Conservation (phyloP, 345 rosid genomes). For the Cardamine resedifolia region DNA sequence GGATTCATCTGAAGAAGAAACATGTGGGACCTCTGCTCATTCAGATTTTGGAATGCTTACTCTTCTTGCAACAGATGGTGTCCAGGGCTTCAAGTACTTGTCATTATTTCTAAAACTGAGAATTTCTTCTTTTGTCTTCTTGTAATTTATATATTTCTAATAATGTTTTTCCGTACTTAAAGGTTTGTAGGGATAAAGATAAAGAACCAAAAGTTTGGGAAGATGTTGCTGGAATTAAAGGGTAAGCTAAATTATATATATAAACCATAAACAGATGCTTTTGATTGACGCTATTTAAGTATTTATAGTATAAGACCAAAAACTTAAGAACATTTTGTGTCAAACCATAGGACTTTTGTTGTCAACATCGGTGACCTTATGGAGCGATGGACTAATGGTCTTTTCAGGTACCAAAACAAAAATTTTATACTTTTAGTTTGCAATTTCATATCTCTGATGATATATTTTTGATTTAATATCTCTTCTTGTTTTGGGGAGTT, state of each 20-base stretch:
- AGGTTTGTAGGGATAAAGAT: constrained; percentile 78
- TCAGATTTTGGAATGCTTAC: constrained; percentile 88
- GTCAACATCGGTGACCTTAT: constrained; percentile 79
- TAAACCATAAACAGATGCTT: background rate
- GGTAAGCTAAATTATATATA: constrained; percentile 48
- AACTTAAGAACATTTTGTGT: background rate
- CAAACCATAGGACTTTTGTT: constrained; percentile 59
- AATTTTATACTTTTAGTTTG: background rate
- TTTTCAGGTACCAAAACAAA: constrained; percentile 52
- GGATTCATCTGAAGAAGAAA: constrained; percentile 47
- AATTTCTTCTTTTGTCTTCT: background rate
- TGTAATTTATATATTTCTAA: constrained; percentile 4
- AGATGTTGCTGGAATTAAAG: constrained; percentile 56
- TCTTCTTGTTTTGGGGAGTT: constrained; percentile 4
- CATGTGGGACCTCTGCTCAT: constrained; percentile 76
- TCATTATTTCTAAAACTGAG: background rate
- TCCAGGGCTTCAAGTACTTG: constrained; percentile 80
- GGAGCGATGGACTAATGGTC: constrained; percentile 91
- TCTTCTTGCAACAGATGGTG: constrained; percentile 76
- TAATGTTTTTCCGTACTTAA: background rate
- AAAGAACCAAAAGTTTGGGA: constrained; percentile 64
- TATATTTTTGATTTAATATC: background rate
- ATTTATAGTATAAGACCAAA: background rate
- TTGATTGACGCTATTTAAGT: background rate
- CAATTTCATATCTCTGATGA: background rate